Evolutionary conservation across 345 rosid genomes (phyloP), one percentile per base, ranked within the genome.

Genomic region (Citrus trifoliata): DNA sequence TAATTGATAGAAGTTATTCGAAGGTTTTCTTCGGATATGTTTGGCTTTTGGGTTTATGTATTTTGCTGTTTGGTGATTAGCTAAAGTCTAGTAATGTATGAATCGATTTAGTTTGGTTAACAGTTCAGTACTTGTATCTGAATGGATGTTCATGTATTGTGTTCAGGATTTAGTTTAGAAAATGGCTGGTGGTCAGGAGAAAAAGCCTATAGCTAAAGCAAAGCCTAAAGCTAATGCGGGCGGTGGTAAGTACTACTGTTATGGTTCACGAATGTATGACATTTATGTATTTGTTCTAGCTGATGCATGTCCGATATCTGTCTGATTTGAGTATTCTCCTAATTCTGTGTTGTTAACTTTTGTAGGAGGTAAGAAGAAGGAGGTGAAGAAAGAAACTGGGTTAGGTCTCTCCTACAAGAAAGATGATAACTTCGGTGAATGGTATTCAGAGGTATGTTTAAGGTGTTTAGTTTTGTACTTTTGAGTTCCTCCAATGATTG

Each of bases 351-450:
- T 53, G 19, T 64, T 77, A 67, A 51, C 35, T 8, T 51, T 30
- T 28, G 64, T 30, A 82, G 90, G 89, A 53, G 98, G 94, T 46
- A 93, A 88, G 84, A 95, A 90, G 93, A 95, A 95, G 91, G 97
- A 92, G 60, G 96, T 95, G 80, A 95, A 93, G 92, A 92, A 95
- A 82, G 99, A 93, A 83, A 95, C 98, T 33, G 90, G 98, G 33
- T 87, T 95, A 18, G 98, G 99, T 6, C 96, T 95, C 60, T 86
- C 96, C 46, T 69, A 80, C 70, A 89, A 86, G 84, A 95, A 95
- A 83, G 98, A 95, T 64, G 98, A 90, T 63, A 92, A 91, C 81
- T 95, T 95, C 6, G 98, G 99, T n/a, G 98, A 95, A 73, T 95
- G 99, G 99, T 93, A 95, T 80, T 91, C 96, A 5, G 97, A 95